Conservation (phyloP, 352 stramenopile genomes). For the Phytophthora brassicae region DNA sequence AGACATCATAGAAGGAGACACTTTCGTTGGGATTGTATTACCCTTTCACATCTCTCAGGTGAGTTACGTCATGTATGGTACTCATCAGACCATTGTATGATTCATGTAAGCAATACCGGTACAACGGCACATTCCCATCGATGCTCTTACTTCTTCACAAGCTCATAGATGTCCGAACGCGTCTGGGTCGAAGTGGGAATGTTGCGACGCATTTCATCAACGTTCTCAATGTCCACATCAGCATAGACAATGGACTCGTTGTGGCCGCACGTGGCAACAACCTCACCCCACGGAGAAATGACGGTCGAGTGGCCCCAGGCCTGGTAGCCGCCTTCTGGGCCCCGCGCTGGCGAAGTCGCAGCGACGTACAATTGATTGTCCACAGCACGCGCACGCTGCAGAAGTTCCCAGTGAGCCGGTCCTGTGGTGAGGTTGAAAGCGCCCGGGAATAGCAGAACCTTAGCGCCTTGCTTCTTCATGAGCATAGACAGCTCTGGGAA, state of each 20-base stretch:
- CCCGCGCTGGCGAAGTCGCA: slow-evolving; percentile 95
- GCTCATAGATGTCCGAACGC: slow-evolving; percentile 95
- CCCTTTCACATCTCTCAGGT: slow-evolving; percentile 16
- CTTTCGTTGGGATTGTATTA: slow-evolving; percentile 33
- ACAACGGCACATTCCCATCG: neutral
- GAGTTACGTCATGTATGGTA: slow-evolving; percentile 6
- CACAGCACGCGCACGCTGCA: slow-evolving; percentile 95
- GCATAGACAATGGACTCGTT: slow-evolving; percentile 92
- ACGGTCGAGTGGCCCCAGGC: slow-evolving; percentile 98
- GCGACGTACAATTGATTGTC: slow-evolving; percentile 97
- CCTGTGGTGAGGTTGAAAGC: slow-evolving; percentile 92
- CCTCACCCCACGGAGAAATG: slow-evolving; percentile 97
- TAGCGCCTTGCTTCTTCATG: slow-evolving; percentile 90
- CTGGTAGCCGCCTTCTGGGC: slow-evolving; percentile 95
- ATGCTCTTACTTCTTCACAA: slow-evolving; percentile 72
- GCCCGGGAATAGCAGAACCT: slow-evolving; percentile 85
- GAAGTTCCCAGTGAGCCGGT: slow-evolving; percentile 98
- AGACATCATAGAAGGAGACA: slow-evolving; percentile 17
- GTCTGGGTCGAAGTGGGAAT: slow-evolving; percentile 96
- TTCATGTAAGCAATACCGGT: neutral
- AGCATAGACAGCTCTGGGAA: slow-evolving; percentile 99
- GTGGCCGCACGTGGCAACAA: slow-evolving; percentile 95
- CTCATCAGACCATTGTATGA: neutral
- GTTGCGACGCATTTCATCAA: slow-evolving; percentile 94
- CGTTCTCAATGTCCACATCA: slow-evolving; percentile 94